Base-by-base conservation (phyloP, 2,329 filamentous ascomycete species). In the Aspergillus ochraceoroseus region DNA sequence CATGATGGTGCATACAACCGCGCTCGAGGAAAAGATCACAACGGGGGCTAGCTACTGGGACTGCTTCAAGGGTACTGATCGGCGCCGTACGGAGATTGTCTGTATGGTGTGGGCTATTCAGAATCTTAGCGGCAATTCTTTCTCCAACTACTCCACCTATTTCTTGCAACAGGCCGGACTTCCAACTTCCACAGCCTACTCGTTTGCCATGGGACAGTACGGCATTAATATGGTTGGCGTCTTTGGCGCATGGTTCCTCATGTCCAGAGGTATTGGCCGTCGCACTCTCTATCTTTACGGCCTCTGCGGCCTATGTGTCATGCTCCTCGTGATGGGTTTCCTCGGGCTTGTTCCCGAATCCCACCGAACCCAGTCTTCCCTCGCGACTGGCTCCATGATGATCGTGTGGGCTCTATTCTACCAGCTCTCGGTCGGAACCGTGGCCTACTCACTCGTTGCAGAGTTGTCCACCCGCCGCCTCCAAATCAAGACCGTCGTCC, bases 1-100 rank as follows among this genome's bases (percentile, higher is more conserved):
- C 54, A 94, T 94, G 86, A 94, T 95, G 85, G 79, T 87, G 1
- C 86, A 94, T 59, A 95, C 87, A 0, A 89, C 85, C 0, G 83
- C 83, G 0, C 70, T 94, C 7, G 88, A 94, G 61, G 75, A 85
- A 57, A 72, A 79, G 63, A 84, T 87, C 38, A 88, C 85, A 3
- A 68, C 70, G 5, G 87, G 87, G 19, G 79, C 85, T 4, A 80
- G 74, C 38, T 94, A 92, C 63, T 65, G 77, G 53, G 87, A 94
- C 63, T 94, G 87, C 67, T 94, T 94, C 75, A 82, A 75, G 60
- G 87, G 87, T 7, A 76, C 77, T 8, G 82, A 94, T 58, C 70
- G 82, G 32, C 82, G 87, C 43, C 79, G 88, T 17, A 94, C 87
- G 2, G 87, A 86, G 59, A 81, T 83, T 51, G 72, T 79, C 17